Evolutionary conservation across 345 rosid genomes (phyloP), one percentile per base, ranked within the genome.

Genomic region (Salix brachista): DNA sequence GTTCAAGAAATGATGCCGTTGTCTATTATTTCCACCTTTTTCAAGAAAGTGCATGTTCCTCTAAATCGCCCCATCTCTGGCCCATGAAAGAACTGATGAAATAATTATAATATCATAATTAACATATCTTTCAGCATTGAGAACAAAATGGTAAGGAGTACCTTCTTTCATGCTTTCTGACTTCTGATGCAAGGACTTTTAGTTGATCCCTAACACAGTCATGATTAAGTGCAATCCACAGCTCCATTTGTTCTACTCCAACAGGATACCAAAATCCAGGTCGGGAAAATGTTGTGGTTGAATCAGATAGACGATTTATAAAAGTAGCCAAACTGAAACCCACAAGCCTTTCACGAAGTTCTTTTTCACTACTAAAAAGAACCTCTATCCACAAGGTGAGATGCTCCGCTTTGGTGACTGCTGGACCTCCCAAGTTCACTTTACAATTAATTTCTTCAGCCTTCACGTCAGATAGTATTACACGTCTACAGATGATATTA

Each of bases 261-360:
- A 74, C 68, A 72, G 98, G 92, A 82, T 52, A 71, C 97, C 93
- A 91, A 70, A 21, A 75, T 60, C 86, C 82, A 73, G 79, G 60
- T 69, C 76, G 70, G 21, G 79, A 67, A 41, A 64, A 39, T 48
- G 28, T 48, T 75, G 82, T 25, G 41, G 76, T 80, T 23, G 75
- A 78, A 75, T 41, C 73, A 37, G 87, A 81, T 54, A 77, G 64
- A 23, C 64, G 36, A 28, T 39, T 79, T 34, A 81, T 70, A 73
- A 81, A 81, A 72, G 97, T 87, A 71, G 88, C 83, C 77, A 92
- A 84, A 75, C 87, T 85, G 75, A 91, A 80, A 77, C 87, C 82
- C 77, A 93, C 84, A 70, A 93, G 88, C 80, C 97, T 90, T 80
- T 87, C 89, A 3, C 90, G 92, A n/a, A 96, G 94, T 85, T 96